phyloP scores from a whole-genome alignment of 371 early-diverging fungal species.

The Saksenaea oblongispora region DNA sequence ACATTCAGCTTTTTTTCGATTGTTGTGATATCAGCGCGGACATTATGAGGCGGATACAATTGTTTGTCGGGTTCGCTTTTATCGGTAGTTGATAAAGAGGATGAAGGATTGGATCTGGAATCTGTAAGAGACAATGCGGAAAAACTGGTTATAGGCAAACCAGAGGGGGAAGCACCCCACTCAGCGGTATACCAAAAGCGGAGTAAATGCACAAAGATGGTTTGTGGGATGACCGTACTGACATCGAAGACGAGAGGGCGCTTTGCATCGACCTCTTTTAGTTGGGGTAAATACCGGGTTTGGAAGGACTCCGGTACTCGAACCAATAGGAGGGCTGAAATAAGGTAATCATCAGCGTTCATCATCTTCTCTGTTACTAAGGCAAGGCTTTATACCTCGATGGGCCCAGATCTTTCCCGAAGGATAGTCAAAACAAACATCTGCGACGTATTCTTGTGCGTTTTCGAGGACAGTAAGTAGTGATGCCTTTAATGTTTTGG shows the following conservation, averaged over 20 bases:
- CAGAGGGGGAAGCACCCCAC: slow-evolving; percentile 7
- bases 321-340: slow-evolving; percentile 22
- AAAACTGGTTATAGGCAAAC: slow-evolving; percentile 6
- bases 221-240: slow-evolving; percentile 19
- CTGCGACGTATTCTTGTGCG: slow-evolving; percentile 44
- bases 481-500: slow-evolving; percentile 30
- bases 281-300: slow-evolving; percentile 19
- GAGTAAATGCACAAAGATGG: slow-evolving; percentile 23
- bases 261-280: slow-evolving; percentile 6
- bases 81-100: slow-evolving; percentile 3
- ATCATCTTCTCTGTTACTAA: no score
- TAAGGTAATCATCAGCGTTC: background rate
- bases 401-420: slow-evolving; percentile 40
- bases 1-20: slow-evolving; percentile 17
- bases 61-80: background rate
- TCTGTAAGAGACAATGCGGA: slow-evolving; percentile 6
- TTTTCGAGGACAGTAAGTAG: slow-evolving; percentile 31
- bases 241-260: slow-evolving; percentile 15
- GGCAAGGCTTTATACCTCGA: slow-evolving; percentile 26
- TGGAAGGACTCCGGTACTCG: slow-evolving; percentile 21
- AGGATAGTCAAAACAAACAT: slow-evolving; percentile 38
- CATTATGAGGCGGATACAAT: background rate
- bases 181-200: slow-evolving; percentile 50
- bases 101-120: slow-evolving; percentile 4
- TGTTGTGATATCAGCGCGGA: slow-evolving; percentile 9